Base-by-base conservation (phyloP, 2,329 filamentous ascomycete species). In the Dryadomyces sulphureus region DNA sequence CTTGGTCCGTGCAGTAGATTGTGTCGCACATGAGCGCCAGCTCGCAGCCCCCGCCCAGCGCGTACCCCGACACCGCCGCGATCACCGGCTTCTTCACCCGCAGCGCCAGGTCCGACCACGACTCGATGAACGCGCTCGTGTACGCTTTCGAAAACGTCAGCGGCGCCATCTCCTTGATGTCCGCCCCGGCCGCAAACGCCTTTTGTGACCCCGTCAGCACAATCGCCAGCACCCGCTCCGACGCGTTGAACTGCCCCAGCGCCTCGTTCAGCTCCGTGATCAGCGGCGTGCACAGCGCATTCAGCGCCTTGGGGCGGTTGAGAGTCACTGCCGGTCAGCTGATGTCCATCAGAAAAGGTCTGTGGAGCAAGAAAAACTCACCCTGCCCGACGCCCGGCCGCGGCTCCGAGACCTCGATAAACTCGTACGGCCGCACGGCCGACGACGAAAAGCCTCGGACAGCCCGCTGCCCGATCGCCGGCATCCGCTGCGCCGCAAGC, bases 121-220 rank as follows among this genome's bases (percentile, higher is more conserved):
- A 79, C 61, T 94, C 88, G 64, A 98, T 96, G 64, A 98, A 98
- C 60, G 93, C 86, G 54, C 70, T 78, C 41, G 78, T 84, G 68
- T 95, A 96, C 35, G 92, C 90, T 53, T 81, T 70, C 52, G 84
- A 77, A 66, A 98, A 98, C 46, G 81, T 89, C 35, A 95, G 77
- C 50, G 87, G 81, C 25, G 87, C 84, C 92, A 98, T 98, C 66
- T 98, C 92, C 66, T 96, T 96, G 70, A 98, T 98, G 65, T 98
- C 92, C 50, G 92, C 92, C 44, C 92, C 92, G 39, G 92, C 90
- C 25, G 90, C 90, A 60, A 95, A 98, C 38, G 90, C 89, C 64
- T 82, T 87, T 54, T 87, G 72, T 40, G 83, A 93, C 46, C 92
- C 92, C 1, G 92, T 95, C 48, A 98, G 71, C 49, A 98, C 65